Percentiles rank a stretch among this genome's conserved stretches.
These are phyloP conservation scores for Tremella yokohamensis DNA, from an alignment of 768 basidiomycete species.

Conservation along the genomic window DNA sequence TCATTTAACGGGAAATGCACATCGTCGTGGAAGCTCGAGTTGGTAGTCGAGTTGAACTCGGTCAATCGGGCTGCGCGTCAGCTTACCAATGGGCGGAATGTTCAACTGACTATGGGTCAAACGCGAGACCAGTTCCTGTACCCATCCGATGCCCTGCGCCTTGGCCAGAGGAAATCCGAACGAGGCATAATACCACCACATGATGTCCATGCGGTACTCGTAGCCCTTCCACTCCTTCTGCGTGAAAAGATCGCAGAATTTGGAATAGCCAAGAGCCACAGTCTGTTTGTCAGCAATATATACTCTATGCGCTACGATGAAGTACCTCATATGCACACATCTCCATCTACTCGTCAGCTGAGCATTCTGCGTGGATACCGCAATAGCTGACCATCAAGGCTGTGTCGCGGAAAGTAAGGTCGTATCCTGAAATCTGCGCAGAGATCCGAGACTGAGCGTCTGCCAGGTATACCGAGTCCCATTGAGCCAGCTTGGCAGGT, in stretches of 20 bases:
- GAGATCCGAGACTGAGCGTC: conserved; percentile 64
- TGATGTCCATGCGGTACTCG: conserved; percentile 61
- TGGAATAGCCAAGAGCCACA: conserved; percentile 84
- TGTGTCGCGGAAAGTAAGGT: conserved; percentile 40
- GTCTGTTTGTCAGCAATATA: conserved; percentile 55
- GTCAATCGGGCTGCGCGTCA: conserved; percentile 42
- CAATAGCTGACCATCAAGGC: conserved; percentile 36
- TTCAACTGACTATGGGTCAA: conserved; percentile 35
- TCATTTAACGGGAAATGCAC: conserved; percentile 47
- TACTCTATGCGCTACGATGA: no score
- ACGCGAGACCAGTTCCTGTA: conserved; percentile 45
- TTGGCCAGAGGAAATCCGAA: conserved; percentile 79
- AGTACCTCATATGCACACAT: conserved; percentile 46
- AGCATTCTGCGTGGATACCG: background rate
- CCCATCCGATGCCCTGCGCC: conserved; percentile 50
- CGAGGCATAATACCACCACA: conserved; percentile 58
- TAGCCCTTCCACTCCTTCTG: conserved; percentile 91
- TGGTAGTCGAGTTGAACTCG: conserved; percentile 70
- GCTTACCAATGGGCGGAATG: background rate
- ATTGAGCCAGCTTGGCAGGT: conserved; percentile 52
- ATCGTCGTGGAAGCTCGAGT: conserved; percentile 70
- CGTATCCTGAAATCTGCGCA: conserved; percentile 42
- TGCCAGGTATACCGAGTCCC: conserved; percentile 70
- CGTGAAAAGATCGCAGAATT: conserved; percentile 86
- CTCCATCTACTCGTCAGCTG: conserved; percentile 36